Conservation (phyloP, 306 rosid genomes). For the Urtica urens region DNA sequence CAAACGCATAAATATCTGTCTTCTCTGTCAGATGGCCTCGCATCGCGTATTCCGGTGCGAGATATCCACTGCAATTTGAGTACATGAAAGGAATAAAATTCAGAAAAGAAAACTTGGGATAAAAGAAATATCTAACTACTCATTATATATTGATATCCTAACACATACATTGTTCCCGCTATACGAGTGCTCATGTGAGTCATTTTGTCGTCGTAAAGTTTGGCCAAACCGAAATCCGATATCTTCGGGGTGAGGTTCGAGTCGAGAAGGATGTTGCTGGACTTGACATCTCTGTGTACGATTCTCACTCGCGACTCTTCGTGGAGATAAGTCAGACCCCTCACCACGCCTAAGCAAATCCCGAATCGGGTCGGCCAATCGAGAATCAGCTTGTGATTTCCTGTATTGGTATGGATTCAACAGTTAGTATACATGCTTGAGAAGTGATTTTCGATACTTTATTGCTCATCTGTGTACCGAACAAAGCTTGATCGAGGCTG, state of each 20-base stretch:
- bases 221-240: slow-evolving; percentile 13
- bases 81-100: too few relatives aligned
- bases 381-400: slow-evolving; percentile 24
- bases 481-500: slow-evolving; percentile 79
- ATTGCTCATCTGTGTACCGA: slow-evolving; percentile 38
- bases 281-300: slow-evolving; percentile 15
- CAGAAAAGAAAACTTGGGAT: too few relatives aligned
- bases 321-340: slow-evolving; percentile 11
- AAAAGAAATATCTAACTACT: too few relatives aligned
- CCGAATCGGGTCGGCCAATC: slow-evolving; percentile 61
- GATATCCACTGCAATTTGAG: too few relatives aligned
- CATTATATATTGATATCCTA: too few relatives aligned
- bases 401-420: too few relatives aligned
- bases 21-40: slow-evolving; percentile 17
- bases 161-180: slow-evolving; percentile 9
- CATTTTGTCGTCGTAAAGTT: slow-evolving; percentile 6
- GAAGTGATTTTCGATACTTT: too few relatives aligned
- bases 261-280: slow-evolving; percentile 16
- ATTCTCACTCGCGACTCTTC: not conserved
- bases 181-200: slow-evolving; percentile 16
- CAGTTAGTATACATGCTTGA: too few relatives aligned
- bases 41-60: slow-evolving; percentile 12
- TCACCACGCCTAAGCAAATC: slow-evolving; percentile 27
- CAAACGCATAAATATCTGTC: slow-evolving; percentile 15
- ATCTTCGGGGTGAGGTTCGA: slow-evolving; percentile 9